Evolutionary conservation across 352 stramenopile genomes (phyloP).

Genomic region (Globisporangium abappressorium): DNA sequence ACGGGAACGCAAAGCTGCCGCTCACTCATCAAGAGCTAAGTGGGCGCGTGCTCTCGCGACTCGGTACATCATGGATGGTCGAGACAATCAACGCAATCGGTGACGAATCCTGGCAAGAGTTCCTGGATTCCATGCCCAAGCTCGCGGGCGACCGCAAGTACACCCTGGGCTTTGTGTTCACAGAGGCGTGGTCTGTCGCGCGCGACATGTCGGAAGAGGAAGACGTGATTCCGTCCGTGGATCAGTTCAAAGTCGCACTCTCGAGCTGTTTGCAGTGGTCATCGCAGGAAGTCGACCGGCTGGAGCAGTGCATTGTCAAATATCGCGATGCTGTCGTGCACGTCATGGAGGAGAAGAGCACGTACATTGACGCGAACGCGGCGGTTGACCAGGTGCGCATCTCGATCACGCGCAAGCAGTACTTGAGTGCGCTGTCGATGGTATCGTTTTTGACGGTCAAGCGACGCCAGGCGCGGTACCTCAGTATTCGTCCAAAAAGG

Average conservation of each 20-base stretch:
- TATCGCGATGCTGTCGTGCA: constrained; percentile 81
- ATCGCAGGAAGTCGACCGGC: constrained; percentile 47
- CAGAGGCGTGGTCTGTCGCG: constrained; percentile 77
- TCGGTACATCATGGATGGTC: constrained; percentile 78
- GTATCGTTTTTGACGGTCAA: constrained; percentile 70
- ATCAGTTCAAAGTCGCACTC: constrained; percentile 71
- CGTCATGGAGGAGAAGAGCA: constrained; percentile 86
- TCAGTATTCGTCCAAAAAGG: constrained; percentile 47
- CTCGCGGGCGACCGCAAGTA: constrained; percentile 73
- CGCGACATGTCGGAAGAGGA: constrained; percentile 74
- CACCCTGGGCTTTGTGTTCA: constrained; percentile 83
- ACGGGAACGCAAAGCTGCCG: constrained; percentile 72
- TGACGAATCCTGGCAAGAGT: constrained; percentile 64
- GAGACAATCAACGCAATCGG: constrained; percentile 74
- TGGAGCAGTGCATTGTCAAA: constrained; percentile 57
- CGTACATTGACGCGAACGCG: constrained; percentile 77
- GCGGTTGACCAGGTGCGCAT: constrained; percentile 73
- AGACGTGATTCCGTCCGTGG: constrained; percentile 63
- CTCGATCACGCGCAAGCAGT: constrained; percentile 62
- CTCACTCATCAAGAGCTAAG: constrained; percentile 79
- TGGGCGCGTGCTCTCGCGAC: constrained; percentile 58
- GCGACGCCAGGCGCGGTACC: constrained; percentile 56
- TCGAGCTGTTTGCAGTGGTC: constrained; percentile 80
- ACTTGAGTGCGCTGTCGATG: constrained; percentile 69
- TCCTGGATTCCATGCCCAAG: constrained; percentile 67